Percentiles rank a stretch among this genome's conserved stretches.
These are phyloP conservation scores for Wallemia hederae DNA, from an alignment of 1,284 basidiomycete species.

Conservation along the genomic window DNA sequence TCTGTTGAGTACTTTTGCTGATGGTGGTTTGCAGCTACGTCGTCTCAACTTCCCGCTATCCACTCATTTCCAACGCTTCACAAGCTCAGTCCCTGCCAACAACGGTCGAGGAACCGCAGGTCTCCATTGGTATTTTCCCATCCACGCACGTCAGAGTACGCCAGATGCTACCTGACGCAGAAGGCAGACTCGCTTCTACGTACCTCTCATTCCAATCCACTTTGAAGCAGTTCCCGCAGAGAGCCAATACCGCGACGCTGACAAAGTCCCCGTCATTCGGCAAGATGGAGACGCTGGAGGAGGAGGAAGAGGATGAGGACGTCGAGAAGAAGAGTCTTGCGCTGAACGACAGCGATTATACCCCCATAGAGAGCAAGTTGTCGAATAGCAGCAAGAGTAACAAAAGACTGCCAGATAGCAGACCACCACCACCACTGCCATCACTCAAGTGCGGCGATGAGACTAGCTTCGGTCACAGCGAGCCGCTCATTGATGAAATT, in stretches of 20 bases:
- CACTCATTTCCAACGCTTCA: slow-evolving; percentile 22
- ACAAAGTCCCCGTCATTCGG: slow-evolving; percentile 2
- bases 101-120: slow-evolving; percentile 27
- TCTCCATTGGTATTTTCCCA: slow-evolving; percentile 87
- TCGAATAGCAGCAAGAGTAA: slow-evolving; percentile 2
- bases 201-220: slow-evolving; percentile 11
- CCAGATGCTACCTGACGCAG: slow-evolving; percentile 63
- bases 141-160: slow-evolving; percentile 66
- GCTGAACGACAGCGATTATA: slow-evolving; percentile 1
- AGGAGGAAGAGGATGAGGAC: slow-evolving; percentile 22
- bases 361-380: background rate
- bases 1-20: background rate
- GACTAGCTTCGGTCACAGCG: slow-evolving; percentile 43
- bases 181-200: slow-evolving; percentile 47
- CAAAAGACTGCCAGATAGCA: background rate
- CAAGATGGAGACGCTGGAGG: slow-evolving; percentile 5
- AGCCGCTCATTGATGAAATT: slow-evolving; percentile 90
- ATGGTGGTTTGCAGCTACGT: slow-evolving; percentile 36
- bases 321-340: slow-evolving; percentile 3
- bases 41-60: slow-evolving; percentile 43
- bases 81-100: slow-evolving; percentile 3
- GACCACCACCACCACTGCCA: slow-evolving; percentile 58
- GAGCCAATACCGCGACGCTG: slow-evolving; percentile 8
- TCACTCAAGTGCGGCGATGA: slow-evolving; percentile 77
- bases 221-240: slow-evolving; percentile 6